Base-by-base conservation (phyloP, 2,329 filamentous ascomycete genomes). In the Calonectria montana region DNA sequence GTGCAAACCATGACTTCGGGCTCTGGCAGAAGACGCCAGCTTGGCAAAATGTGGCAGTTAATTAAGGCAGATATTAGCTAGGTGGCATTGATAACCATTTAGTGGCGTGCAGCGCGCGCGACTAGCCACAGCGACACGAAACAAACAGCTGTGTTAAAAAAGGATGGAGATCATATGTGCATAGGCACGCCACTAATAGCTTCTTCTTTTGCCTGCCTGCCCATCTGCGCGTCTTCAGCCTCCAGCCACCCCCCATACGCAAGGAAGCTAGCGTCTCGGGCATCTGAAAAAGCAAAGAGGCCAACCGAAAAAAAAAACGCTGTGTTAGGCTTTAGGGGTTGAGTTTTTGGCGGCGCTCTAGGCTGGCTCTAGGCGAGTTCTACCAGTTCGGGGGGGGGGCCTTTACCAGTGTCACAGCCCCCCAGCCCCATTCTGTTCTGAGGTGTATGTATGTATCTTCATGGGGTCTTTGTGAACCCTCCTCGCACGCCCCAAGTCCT, bases 171-270 rank as follows among this genome's bases (percentile, higher is more conserved):
- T 37, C 21, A 57, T 57, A 57, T 57, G 53, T 57, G 53, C 31
- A 57, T 57, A 57, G 53, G 39, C 53, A 37, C 31, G 10, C 53
- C 53, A 57, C 53, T 23, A 57, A 57, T 37, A 57, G 50, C 50
- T 57, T 62, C 37, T 27, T 41, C 23, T 29, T 37, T 31, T 57
- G 13, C 29, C 10, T 29, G 8, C 37, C 31, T 39, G n/a, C 41
- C 55, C 13, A n/a, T 29, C 31, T 29, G 43, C 43, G 43, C 43
- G 21, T 23, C 31, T 25, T 45, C 43, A 47, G 45, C n/a, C 39
- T 41, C 65, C 65, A 61, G 65, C 65, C 65, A 61, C 53, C 65
- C 50, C 53, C 41, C 53, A 39, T 61, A 39, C 35, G 39, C 16
- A 37, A 25, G 25, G n/a, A 48, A 25, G 65, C 25, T 67, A 67